Evolutionary conservation across 2,329 filamentous ascomycete species (phyloP), one percentile per base, ranked within the genome.

Genomic region (Pyrenophora teres): DNA sequence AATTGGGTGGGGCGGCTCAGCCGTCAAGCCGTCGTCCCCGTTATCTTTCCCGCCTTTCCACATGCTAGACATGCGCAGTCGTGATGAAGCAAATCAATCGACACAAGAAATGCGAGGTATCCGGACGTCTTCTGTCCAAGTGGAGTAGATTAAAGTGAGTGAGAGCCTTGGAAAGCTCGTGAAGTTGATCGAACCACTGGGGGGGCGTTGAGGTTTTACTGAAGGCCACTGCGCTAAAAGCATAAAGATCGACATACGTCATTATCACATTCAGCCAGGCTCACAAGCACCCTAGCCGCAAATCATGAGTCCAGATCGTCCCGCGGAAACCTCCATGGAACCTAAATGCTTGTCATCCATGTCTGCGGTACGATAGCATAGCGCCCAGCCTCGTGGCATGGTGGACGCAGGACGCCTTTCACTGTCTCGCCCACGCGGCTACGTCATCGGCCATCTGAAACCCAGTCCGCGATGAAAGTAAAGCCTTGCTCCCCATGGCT

Each of bases 41-140:
- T 76, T 65, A 63, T 79, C 49, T 16, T 52, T 82, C 31, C 52
- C 50, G 40, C 75, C 77, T 46, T 80, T 80, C 82, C 83, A 85
- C 52, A 85, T 74, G 50, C 79, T 80, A 38, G 78, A 74, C 41
- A 50, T 52, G 47, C 8, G 33, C 27, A 40, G 44, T 49, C 53
- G 36, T 49, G 30, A 13, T 42, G 30, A 40, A 62, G 52, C 52
- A 75, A 32, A 49, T 41, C 33, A 40, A 38, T 33, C 23, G 30
- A 7, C 9, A 33, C 18, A 35, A 36, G n/a, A 3, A 35, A 39
- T 39, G 19, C 13, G 31, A 44, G 21, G 6, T 16, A 25, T 6
- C 23, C 0, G 8, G 15, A 2, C 36, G 32, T 13, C 8, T 19
- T 40, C 6, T 1, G n/a, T n/a, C 5, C 13, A 19, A 9, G 21